Percentiles rank a stretch among this genome's conserved stretches.
phyloP scores from a whole-genome alignment of 257 asterid species.

The Solanum appendiculatum region DNA sequence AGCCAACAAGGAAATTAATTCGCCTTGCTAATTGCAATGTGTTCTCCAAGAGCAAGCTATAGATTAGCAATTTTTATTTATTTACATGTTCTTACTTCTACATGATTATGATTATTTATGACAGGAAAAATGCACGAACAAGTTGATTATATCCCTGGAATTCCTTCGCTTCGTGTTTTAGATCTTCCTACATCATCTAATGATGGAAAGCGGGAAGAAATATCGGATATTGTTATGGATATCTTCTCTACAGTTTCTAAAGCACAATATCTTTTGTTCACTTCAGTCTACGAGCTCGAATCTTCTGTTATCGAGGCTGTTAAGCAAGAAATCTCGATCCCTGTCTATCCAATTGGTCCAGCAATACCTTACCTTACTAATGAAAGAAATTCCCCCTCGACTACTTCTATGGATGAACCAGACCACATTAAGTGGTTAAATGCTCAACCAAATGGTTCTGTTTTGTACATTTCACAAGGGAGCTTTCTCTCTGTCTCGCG shows the following conservation, averaged over 20 bases:
- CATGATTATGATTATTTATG: background rate
- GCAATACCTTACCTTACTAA: constrained; percentile 13
- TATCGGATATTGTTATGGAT: background rate
- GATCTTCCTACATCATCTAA: constrained; percentile 30
- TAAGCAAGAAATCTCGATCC: constrained; percentile 4
- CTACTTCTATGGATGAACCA: background rate
- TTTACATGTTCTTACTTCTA: background rate
- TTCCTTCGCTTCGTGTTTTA: constrained; percentile 22
- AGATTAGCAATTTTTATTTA: background rate
- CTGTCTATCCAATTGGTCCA: constrained; percentile 38
- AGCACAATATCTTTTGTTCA: constrained; percentile 30
- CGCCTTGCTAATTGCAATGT: background rate
- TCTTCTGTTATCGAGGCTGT: constrained; percentile 24
- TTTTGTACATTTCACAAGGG: constrained; percentile 51
- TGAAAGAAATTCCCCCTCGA: background rate
- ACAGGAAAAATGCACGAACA: constrained; percentile 31
- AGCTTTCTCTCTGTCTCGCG: constrained; percentile 36
- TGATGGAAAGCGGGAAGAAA: constrained; percentile 7
- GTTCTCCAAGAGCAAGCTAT: background rate
- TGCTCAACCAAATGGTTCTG: constrained; percentile 36
- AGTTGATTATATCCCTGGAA: constrained; percentile 44
- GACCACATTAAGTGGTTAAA: constrained; percentile 36
- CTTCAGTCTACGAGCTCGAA: constrained; percentile 40
- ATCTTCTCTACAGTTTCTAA: constrained; percentile 6
- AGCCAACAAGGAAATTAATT: background rate